phyloP scores from a whole-genome alignment of 768 basidiomycete genomes.

The Tylopilus rubrobrunneus region DNA sequence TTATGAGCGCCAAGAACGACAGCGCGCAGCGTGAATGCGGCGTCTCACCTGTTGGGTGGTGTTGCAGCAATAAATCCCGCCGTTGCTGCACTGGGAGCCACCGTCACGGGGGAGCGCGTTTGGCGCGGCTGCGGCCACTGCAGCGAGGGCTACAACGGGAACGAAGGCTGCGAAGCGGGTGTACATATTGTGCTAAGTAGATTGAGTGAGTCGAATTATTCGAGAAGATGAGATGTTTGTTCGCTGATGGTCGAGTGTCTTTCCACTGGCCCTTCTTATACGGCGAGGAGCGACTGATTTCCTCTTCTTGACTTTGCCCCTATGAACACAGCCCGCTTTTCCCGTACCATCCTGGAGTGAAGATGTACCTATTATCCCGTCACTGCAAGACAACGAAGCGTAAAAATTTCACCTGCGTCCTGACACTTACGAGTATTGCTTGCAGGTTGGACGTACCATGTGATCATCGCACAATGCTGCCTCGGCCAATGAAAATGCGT shows the following conservation, averaged over 20 bases:
- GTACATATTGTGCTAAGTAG: slow-evolving; percentile 4
- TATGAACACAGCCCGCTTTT: background rate
- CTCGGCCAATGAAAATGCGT: background rate
- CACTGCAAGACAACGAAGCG: background rate
- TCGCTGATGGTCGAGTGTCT: background rate
- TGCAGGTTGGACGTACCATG: too few species aligned
- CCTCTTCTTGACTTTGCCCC: background rate
- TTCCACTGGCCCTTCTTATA: slow-evolving; percentile 9
- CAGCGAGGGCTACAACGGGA: slow-evolving; percentile 11
- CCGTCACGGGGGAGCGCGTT: background rate
- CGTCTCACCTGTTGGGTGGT: background rate
- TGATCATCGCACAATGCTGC: too few species aligned
- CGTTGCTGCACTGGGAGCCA: slow-evolving; percentile 6
- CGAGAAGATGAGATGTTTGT: background rate
- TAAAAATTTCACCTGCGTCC: background rate
- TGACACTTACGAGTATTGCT: background rate
- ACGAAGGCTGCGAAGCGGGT: slow-evolving; percentile 4
- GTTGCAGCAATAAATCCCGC: slow-evolving; percentile 6
- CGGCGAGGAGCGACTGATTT: background rate
- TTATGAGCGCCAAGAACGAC: background rate
- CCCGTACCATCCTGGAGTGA: background rate
- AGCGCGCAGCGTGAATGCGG: background rate
- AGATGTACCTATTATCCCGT: background rate
- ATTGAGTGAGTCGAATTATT: background rate
- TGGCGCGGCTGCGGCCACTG: slow-evolving; percentile 7